Conservation (phyloP, 441 rosid genomes). For the Biscutella auriculata region DNA sequence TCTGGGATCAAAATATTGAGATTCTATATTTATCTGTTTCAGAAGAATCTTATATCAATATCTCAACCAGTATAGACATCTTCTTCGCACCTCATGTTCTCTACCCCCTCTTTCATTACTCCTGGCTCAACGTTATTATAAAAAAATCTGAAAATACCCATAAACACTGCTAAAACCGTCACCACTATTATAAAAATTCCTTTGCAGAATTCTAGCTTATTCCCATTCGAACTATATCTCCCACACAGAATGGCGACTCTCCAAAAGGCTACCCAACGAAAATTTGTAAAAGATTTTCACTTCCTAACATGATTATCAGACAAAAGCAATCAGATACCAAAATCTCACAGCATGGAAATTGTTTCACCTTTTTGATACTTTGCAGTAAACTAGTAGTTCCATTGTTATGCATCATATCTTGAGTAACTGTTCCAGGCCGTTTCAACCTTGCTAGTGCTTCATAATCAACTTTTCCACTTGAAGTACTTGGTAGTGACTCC, state of each 20-base stretch:
- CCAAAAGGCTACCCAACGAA: constrained; percentile 3
- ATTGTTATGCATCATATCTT: constrained; percentile 22
- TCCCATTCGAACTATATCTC: background rate
- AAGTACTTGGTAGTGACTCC: constrained; percentile 53
- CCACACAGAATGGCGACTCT: background rate
- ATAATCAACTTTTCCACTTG: constrained; percentile 87
- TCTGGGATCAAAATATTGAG: no score
- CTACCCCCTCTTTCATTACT: background rate
- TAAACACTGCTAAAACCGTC: background rate
- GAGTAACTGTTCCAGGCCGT: constrained; percentile 9
- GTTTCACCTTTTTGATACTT: constrained; percentile 59
- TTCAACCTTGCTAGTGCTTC: constrained; percentile 33
- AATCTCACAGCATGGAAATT: background rate
- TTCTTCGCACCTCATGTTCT: constrained; percentile 3
- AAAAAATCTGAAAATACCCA: background rate
- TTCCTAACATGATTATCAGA: constrained; percentile 4
- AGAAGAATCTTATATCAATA: background rate
- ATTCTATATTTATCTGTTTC: background rate
- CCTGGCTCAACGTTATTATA: background rate
- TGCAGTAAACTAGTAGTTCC: constrained; percentile 28
- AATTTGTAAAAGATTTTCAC: background rate
- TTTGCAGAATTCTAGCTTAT: background rate
- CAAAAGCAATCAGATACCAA: background rate
- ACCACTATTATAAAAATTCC: background rate
- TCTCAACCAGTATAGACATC: background rate